Evolutionary conservation across 73 alveolate genomes (phyloP), one percentile per base, ranked within the genome.

Genomic region (Blepharisma japonicum): DNA sequence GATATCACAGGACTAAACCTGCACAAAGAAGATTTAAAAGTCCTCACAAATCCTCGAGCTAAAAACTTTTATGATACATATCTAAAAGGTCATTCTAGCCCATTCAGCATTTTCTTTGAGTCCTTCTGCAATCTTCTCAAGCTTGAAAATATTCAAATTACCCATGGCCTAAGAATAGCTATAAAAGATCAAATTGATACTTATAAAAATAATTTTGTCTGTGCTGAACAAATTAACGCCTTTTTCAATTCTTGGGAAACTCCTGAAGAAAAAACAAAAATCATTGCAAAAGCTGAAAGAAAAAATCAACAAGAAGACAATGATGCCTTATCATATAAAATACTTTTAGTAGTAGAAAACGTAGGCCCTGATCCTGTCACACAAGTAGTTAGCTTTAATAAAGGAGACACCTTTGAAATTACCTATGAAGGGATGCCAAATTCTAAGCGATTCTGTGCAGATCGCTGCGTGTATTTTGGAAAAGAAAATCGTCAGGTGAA

Each of bases 171-270:
- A 11, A 61, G 23, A 25, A 14, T 39, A 14, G 74, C 74, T 18
- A 25, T 61, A 61, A 61, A 61, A 25, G 46, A 14, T 2, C 18
- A 14, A 8, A 61, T 61, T 9, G 74, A 61, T 39, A 20, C 46
- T 2, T 14, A 61, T 25, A 61, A 61, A 61, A 61, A 61, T 39
- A 39, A 39, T n/a, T 61, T 14, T 5, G 46, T 61, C 47, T 61
- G 47, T 14, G 74, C 23, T 25, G 74, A 61, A 25, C 47, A 61
- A 61, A 4, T 61, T 25, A 61, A 61, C 5, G 46, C 18, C n/a
- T 61, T 61, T 25, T 61, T 61, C 74, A 25, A 5, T 25, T 14
- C 74, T 25, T 61, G 74, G 74, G 74, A 61, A 61, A 61, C 5
- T 25, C 39, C 50, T 61, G 74, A 61, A 25, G 18, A 25, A 0